phyloP scores from a whole-genome alignment of 1,139 yeast species.

The Hyphopichia burtonii region DNA sequence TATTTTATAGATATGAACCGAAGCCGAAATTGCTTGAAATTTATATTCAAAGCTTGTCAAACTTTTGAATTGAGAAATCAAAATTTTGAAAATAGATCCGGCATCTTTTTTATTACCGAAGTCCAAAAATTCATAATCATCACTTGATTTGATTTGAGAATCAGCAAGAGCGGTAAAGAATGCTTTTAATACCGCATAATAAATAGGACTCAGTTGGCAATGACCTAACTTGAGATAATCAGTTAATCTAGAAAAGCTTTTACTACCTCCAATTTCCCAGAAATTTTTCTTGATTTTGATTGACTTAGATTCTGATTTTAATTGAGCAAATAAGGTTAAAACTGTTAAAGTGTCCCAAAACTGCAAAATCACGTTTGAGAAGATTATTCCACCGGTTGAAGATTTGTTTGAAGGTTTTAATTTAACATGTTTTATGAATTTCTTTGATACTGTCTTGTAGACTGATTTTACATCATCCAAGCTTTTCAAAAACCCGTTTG shows the following conservation, averaged over 20 bases:
- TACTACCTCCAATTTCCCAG: conserved; percentile 52
- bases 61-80: conserved; percentile 17
- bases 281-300: conserved; percentile 40
- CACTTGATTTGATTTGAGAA: conserved; percentile 8
- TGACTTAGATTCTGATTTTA: conserved; percentile 6
- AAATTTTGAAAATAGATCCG: conserved; percentile 13
- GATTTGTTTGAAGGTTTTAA: conserved; percentile 26
- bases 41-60: conserved; percentile 18
- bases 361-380: conserved; percentile 45
- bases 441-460: conserved; percentile 49
- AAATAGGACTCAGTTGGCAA: conserved; percentile 50
- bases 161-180: conserved; percentile 20
- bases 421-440: conserved; percentile 51
- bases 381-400: conserved; percentile 34
- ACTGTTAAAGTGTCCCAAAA: conserved; percentile 47
- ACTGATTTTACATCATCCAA: conserved; percentile 21
- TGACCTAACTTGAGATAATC: conserved; percentile 52
- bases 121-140: conserved; percentile 16
- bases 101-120: conserved; percentile 19
- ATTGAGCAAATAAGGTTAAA: conserved; percentile 32
- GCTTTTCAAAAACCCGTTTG: conserved; percentile 12
- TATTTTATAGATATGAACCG: conserved; percentile 12
- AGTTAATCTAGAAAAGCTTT: conserved; percentile 38
- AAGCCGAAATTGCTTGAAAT: conserved; percentile 19
- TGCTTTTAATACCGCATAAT: conserved; percentile 32